A percentile compares a stretch with the other conserved stretches of the same genome.
Evolutionary conservation across 257 asterid genomes (phyloP).

Genomic region (Capsicum rhomboideum): DNA sequence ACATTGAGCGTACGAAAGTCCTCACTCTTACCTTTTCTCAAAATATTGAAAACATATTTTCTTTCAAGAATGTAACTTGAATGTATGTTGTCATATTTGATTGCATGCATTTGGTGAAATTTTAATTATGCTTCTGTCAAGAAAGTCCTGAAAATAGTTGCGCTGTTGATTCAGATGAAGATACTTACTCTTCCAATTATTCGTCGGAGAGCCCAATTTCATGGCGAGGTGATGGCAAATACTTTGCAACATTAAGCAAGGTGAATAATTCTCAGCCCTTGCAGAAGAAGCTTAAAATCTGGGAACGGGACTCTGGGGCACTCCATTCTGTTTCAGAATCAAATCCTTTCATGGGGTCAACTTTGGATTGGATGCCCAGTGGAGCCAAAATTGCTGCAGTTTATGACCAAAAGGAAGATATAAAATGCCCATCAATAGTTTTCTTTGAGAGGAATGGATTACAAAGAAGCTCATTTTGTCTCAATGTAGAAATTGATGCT

Average conservation of each 20-base stretch:
- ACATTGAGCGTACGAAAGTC: neutral
- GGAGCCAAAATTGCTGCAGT: conserved; percentile 82
- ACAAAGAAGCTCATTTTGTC: conserved; percentile 76
- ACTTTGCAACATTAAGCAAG: conserved; percentile 65
- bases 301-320: conserved; percentile 92
- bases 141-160: neutral
- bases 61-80: neutral
- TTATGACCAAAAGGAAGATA: conserved; percentile 45
- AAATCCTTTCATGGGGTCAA: conserved; percentile 63
- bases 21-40: neutral
- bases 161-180: conserved; percentile 41
- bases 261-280: conserved; percentile 37
- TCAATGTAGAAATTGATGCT: conserved; percentile 43
- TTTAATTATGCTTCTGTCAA: neutral
- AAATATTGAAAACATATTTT: neutral
- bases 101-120: neutral
- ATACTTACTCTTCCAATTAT: conserved; percentile 33
- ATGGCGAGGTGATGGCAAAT: conserved; percentile 96
- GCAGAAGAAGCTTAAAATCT: conserved; percentile 69
- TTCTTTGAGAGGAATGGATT: conserved; percentile 87
- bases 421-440: conserved; percentile 56
- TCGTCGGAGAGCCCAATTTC: conserved; percentile 50
- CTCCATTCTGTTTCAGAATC: conserved; percentile 78
- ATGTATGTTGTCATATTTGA: neutral
- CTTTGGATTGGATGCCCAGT: conserved; percentile 74